Percentiles rank a stretch among this genome's conserved stretches.
Conservation (phyloP, 2,329 filamentous ascomycete species). For the Aspergillus udagawae region DNA sequence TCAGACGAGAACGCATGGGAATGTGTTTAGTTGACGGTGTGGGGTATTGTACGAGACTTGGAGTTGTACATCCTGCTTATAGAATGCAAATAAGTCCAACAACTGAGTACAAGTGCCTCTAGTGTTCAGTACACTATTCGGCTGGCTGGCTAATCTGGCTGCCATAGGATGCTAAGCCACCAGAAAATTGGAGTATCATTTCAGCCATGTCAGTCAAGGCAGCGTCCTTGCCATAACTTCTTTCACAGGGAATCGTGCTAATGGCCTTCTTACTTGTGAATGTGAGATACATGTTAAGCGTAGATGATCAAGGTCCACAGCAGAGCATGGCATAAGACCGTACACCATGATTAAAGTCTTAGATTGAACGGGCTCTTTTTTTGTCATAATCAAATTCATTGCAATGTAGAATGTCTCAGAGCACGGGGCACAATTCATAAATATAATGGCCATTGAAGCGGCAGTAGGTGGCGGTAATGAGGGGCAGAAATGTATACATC, state of each 20-base stretch:
- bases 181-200: too few species aligned
- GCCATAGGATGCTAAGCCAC: too few species aligned
- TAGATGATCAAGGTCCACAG: background rate
- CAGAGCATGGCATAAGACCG: background rate
- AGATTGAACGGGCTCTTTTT: too few species aligned
- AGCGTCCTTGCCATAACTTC: too few species aligned
- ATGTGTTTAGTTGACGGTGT: slow-evolving; percentile 20
- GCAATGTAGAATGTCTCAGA: background rate
- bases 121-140: too few species aligned
- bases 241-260: too few species aligned
- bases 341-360: background rate
- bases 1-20: slow-evolving; percentile 33
- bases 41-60: too few species aligned
- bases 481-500: slow-evolving; percentile 3
- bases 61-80: too few species aligned
- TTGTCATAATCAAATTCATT: background rate
- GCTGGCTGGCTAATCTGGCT: too few species aligned
- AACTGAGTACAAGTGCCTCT: too few species aligned
- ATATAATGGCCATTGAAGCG: slow-evolving; percentile 1
- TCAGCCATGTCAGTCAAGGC: too few species aligned
- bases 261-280: background rate
- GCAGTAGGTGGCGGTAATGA: slow-evolving; percentile 8
- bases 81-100: too few species aligned
- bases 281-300: background rate
- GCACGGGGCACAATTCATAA: background rate